These are phyloP conservation scores for Plasmopara viticola DNA, from an alignment of 352 stramenopile genomes.

Conservation along the genomic window DNA sequence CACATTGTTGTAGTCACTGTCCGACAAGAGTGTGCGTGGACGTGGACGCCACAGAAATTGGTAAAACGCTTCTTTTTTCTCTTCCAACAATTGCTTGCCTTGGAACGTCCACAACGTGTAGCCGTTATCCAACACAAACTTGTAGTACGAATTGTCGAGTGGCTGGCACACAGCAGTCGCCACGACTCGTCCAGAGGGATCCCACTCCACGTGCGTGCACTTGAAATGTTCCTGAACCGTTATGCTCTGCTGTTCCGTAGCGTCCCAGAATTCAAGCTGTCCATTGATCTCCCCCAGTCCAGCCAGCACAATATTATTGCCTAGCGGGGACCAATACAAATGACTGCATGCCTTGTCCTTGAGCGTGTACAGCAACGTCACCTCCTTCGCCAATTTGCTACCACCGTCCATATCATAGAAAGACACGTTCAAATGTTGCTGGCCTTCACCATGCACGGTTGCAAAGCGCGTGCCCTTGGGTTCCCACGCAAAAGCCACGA, in stretches of 20 bases:
- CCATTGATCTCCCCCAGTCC: conserved; percentile 93
- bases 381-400: conserved; percentile 68
- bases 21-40: conserved; percentile 90
- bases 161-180: conserved; percentile 94
- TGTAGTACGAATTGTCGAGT: conserved; percentile 93
- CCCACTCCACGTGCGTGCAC: conserved; percentile 96
- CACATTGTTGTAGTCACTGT: conserved; percentile 90
- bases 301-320: conserved; percentile 92
- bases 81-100: conserved; percentile 90
- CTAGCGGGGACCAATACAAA: conserved; percentile 95
- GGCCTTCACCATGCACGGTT: conserved; percentile 93
- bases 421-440: conserved; percentile 89
- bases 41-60: conserved; percentile 89
- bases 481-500: conserved; percentile 96
- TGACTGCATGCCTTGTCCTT: conserved; percentile 93
- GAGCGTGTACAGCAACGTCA: conserved; percentile 94
- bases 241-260: conserved; percentile 92
- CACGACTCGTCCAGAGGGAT: conserved; percentile 94
- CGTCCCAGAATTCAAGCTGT: conserved; percentile 97
- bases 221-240: conserved; percentile 97
- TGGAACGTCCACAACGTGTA: conserved; percentile 98
- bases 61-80: conserved; percentile 98
- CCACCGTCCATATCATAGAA: conserved; percentile 94
- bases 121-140: conserved; percentile 99
- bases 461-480: conserved; percentile 94